Base-by-base conservation (phyloP, 2,329 filamentous ascomycete species). In the Grosmannia huntii region DNA sequence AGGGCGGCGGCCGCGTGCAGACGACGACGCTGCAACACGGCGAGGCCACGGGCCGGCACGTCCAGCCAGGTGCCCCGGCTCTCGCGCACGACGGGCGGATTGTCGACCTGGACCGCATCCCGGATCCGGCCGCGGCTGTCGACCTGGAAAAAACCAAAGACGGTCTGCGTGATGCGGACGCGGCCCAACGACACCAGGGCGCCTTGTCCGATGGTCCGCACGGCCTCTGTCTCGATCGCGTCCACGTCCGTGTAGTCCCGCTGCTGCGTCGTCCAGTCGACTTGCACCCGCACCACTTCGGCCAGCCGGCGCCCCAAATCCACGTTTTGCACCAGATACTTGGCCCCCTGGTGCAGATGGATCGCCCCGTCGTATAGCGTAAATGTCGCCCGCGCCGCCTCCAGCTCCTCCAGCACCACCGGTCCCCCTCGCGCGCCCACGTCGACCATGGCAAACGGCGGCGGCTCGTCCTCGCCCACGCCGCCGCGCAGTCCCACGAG, bases 71-170 rank as follows among this genome's bases (percentile, higher is more conserved):
- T 89, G 46, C 91, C 94, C 68, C 94, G 95, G 65, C 83, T 88
- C 67, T 85, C 80, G 4, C 90, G 82, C 55, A 94, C 82, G 56
- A 97, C 89, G 0, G 94, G 90, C 3, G 92, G 91, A 64, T 96
- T 96, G 69, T 96, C 89, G 25, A 97, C 90, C 60, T 92, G 83
- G 0, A 97, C 86, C 2, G 92, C 92, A 68, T 99, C 94, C 16
- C 97, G 80, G 59, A 97, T 89, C 2, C 89, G 84, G 1, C 87
- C 82, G 64, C 84, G 86, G 67, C 86, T 87, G 71, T 97, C 91
- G n/a, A 96, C 76, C 69, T 97, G 97, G 79, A 96, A 97, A 75
- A 94, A 99, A 2, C 94, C 94, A 69, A 95, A 97, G 2, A 99
- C 90, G 33, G 89, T 86, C 64, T 92, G 87, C 62, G 86, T 83